Percentiles rank a stretch among this genome's conserved stretches.
Conservation (phyloP, 768 basidiomycete species). For the Lanmaoa pseudosensibilis region DNA sequence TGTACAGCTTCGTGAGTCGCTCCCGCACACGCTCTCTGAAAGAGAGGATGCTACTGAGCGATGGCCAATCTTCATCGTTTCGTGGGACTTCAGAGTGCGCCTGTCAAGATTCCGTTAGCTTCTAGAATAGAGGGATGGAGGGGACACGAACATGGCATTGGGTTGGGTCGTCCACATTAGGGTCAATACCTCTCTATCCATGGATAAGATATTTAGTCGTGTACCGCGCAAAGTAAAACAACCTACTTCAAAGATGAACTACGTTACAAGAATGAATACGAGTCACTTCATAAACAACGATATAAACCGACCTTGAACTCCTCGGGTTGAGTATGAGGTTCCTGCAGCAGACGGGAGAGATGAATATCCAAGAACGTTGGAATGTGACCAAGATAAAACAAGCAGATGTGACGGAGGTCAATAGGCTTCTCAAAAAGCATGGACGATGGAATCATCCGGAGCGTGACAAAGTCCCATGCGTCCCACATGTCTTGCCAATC, state of each 20-base stretch:
- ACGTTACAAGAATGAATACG: background rate
- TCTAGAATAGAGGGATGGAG: background rate
- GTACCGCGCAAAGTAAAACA: background rate
- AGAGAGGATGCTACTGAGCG: conserved; percentile 60
- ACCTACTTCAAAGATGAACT: conserved; percentile 76
- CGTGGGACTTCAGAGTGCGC: conserved; percentile 87
- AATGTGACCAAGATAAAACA: conserved; percentile 97
- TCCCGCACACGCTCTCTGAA: conserved; percentile 79
- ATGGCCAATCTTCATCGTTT: conserved; percentile 84
- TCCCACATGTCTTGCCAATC: conserved; percentile 89
- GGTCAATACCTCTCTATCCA: conserved; percentile 89
- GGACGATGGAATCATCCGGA: conserved; percentile 80
- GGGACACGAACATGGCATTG: conserved; percentile 69
- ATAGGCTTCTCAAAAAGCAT: conserved; percentile 93
- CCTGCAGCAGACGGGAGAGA: conserved; percentile 68
- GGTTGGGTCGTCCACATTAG: conserved; percentile 86
- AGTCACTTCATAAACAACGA: conserved; percentile 3
- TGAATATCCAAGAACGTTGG: conserved; percentile 92
- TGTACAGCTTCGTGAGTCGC: conserved; percentile 72
- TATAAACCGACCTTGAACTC: conserved; percentile 59
- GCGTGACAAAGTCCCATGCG: conserved; percentile 83
- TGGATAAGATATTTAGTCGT: conserved; percentile 6
- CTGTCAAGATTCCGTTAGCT: conserved; percentile 39
- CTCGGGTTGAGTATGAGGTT: conserved; percentile 82
- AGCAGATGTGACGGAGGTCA: conserved; percentile 88